phyloP scores from a whole-genome alignment of 2,329 filamentous ascomycete genomes.

The Alternaria metachromatica region DNA sequence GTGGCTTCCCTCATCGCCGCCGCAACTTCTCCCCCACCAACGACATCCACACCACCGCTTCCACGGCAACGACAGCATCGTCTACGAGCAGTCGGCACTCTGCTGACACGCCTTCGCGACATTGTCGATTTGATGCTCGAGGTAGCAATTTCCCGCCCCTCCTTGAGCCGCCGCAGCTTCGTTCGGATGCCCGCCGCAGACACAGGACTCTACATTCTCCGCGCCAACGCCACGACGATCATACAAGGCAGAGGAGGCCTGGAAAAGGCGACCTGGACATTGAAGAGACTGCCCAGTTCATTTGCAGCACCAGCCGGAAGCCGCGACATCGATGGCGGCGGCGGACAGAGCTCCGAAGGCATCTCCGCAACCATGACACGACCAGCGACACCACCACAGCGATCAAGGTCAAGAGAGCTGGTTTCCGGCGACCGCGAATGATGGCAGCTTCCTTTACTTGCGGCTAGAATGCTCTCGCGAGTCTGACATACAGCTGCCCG shows the following conservation, averaged over 20 bases:
- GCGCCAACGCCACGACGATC: background rate
- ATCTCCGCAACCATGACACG: background rate
- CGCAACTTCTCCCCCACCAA: background rate
- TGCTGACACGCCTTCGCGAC: background rate
- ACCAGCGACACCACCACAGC: background rate
- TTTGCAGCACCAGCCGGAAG: background rate
- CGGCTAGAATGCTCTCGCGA: background rate
- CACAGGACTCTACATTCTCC: background rate
- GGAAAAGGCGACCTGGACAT: no score
- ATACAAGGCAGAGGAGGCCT: background rate
- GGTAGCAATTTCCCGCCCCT: background rate
- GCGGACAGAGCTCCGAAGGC: background rate
- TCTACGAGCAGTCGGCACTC: background rate
- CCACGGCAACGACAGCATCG: background rate
- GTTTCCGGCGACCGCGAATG: background rate
- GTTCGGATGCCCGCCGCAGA: background rate
- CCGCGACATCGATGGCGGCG: background rate
- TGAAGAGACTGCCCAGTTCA: background rate
- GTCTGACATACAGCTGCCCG: background rate
- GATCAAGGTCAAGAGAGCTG: background rate
- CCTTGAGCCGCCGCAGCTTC: background rate
- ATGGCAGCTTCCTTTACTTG: background rate
- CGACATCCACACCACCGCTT: background rate
- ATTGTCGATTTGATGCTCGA: background rate
- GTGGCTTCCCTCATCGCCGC: background rate